A percentile compares a stretch with the other conserved stretches of the same genome.
phyloP scores from a whole-genome alignment of 495 filamentous ascomycete genomes.

The Ascobolus immersus region DNA sequence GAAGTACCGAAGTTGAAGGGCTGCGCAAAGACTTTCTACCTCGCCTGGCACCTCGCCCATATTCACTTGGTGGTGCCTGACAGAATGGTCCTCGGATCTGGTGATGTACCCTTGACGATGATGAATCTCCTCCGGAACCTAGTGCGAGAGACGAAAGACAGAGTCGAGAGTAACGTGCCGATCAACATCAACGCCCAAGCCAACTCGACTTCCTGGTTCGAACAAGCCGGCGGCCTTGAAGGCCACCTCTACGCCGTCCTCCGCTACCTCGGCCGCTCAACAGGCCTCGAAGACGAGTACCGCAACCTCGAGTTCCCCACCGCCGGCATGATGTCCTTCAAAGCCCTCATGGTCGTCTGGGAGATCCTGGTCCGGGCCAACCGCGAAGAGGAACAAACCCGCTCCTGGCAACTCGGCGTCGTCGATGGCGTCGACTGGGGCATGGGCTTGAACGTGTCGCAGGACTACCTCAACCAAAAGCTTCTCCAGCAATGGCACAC shows the following conservation, averaged over 20 bases:
- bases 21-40: conserved; percentile 12
- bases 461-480: background rate
- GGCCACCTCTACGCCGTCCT: conserved; percentile 10
- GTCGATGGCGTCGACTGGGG: background rate
- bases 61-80: conserved; percentile 12
- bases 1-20: conserved; percentile 9
- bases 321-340: conserved; percentile 12
- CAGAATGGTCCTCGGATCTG: conserved; percentile 11
- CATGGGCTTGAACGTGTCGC: background rate
- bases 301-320: conserved; percentile 13
- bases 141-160: conserved; percentile 11
- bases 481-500: background rate
- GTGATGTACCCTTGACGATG: conserved; percentile 12
- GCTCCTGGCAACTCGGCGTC: background rate
- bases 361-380: conserved; percentile 11
- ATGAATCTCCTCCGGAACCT: conserved; percentile 11
- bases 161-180: conserved; percentile 1
- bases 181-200: background rate
- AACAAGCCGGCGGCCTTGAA: conserved; percentile 7
- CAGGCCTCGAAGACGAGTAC: conserved; percentile 7
- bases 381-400: background rate
- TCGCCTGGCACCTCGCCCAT: conserved; percentile 12
- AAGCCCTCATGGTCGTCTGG: conserved; percentile 14
- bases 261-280: conserved; percentile 7
- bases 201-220: conserved; percentile 6